A percentile compares a stretch with the other conserved stretches of the same genome.
phyloP scores from a whole-genome alignment of 345 rosid genomes.

The Citrus reticulata region DNA sequence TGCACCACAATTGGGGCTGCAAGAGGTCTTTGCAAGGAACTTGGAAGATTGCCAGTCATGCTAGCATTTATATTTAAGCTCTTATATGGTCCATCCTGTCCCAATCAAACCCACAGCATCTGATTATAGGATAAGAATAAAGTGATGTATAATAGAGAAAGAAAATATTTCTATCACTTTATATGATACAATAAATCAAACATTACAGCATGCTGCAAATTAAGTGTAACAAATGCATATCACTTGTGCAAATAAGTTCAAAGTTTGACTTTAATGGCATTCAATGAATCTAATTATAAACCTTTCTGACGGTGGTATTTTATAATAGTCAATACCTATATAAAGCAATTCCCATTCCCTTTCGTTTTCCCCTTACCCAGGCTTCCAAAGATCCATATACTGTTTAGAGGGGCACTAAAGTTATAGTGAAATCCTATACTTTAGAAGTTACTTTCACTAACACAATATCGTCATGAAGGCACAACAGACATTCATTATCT shows the following conservation, averaged over 20 bases:
- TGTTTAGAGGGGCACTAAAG: too few relatives aligned
- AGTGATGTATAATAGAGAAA: neutral
- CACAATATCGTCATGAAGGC: too few relatives aligned
- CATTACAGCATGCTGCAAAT: neutral
- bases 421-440: too few relatives aligned
- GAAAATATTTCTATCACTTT: neutral
- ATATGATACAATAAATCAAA: neutral
- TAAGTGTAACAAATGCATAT: neutral
- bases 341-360: neutral
- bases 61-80: constrained; percentile 12
- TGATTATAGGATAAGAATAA: constrained; percentile 10
- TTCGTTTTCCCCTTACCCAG: neutral
- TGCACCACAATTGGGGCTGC: constrained; percentile 55
- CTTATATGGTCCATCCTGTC: constrained; percentile 33
- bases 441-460: too few relatives aligned
- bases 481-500: too few relatives aligned
- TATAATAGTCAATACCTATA: neutral
- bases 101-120: constrained; percentile 19
- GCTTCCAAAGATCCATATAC: too few relatives aligned
- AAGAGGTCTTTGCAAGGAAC: constrained; percentile 30
- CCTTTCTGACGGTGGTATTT: neutral
- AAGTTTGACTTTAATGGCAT: neutral
- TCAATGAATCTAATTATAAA: neutral
- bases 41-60: constrained; percentile 15
- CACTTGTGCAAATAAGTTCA: neutral